Percentiles rank a stretch among this genome's conserved stretches.
These are phyloP conservation scores for Ramalina peruviana DNA, from an alignment of 495 filamentous ascomycete genomes.

Conservation along the genomic window DNA sequence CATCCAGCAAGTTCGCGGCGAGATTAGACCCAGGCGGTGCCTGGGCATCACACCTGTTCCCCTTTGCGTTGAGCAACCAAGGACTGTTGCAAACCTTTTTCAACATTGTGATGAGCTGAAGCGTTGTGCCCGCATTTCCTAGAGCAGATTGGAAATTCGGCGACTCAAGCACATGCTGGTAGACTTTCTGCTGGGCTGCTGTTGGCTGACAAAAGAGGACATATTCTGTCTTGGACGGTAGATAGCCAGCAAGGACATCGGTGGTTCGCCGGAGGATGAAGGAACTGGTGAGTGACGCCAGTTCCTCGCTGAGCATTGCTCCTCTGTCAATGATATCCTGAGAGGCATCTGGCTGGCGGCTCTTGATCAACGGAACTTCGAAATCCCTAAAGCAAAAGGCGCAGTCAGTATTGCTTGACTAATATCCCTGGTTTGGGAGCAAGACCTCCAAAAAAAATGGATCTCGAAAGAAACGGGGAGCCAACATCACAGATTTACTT, in stretches of 20 bases:
- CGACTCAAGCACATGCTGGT: slow-evolving; percentile 55
- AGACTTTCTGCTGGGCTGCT: slow-evolving; percentile 50
- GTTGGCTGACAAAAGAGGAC: slow-evolving; percentile 67
- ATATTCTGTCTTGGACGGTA: slow-evolving; percentile 68
- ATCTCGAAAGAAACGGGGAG: too few species aligned
- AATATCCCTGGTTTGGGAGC: too few species aligned
- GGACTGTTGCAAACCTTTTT: slow-evolving; percentile 80
- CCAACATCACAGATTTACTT: too few species aligned
- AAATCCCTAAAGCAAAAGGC: slow-evolving; percentile 33
- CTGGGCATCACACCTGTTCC: slow-evolving; percentile 17
- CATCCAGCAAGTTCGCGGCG: slow-evolving; percentile 36
- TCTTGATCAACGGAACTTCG: slow-evolving; percentile 57
- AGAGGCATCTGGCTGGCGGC: slow-evolving; percentile 56
- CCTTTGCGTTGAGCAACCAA: slow-evolving; percentile 41
- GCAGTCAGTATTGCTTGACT: too few species aligned
- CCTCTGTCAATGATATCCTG: slow-evolving; percentile 58
- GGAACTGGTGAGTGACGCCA: slow-evolving; percentile 49
- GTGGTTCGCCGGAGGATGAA: slow-evolving; percentile 72
- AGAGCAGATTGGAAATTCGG: slow-evolving; percentile 51
- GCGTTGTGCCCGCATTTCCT: slow-evolving; percentile 51
- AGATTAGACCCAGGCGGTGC: slow-evolving; percentile 26
- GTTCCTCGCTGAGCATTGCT: slow-evolving; percentile 52
- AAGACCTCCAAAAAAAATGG: too few species aligned
- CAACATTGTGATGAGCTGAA: slow-evolving; percentile 64
- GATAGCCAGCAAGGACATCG: slow-evolving; percentile 55